Evolutionary conservation across 495 filamentous ascomycete genomes (phyloP).

Genomic region (Pyrenopolyporus hunteri): DNA sequence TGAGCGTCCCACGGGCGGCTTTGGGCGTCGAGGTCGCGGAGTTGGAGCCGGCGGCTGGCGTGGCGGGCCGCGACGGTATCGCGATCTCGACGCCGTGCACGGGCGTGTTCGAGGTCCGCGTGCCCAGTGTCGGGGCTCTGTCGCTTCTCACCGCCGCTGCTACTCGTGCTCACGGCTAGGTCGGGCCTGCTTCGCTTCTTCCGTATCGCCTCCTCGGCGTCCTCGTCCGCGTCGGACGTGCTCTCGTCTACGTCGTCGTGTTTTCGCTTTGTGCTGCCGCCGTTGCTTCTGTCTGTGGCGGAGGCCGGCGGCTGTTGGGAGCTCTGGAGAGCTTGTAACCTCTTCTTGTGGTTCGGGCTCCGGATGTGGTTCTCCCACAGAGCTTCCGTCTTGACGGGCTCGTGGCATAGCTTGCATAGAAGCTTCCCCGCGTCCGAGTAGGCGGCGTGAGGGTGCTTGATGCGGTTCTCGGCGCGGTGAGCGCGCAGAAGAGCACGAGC

Average conservation of each 20-base stretch:
- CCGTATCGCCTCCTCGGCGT: constrained; percentile 47
- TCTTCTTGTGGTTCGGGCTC: constrained; percentile 53
- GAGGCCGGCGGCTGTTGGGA: constrained; percentile 1
- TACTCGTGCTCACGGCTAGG: constrained; percentile 4
- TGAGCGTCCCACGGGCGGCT: constrained; percentile 43
- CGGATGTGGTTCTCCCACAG: constrained; percentile 65
- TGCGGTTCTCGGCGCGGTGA: constrained; percentile 77
- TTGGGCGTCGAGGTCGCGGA: constrained; percentile 43
- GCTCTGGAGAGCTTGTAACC: constrained; percentile 37
- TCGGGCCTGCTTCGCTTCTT: constrained; percentile 53
- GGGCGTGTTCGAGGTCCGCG: constrained; percentile 48
- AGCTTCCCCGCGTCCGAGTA: constrained; percentile 67
- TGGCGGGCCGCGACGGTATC: constrained; percentile 62
- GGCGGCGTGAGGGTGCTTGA: constrained; percentile 67
- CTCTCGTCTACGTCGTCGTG: constrained; percentile 48
- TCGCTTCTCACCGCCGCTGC: constrained; percentile 23
- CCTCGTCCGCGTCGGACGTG: constrained; percentile 40
- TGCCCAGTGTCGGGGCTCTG: constrained; percentile 39
- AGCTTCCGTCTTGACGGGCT: constrained; percentile 64
- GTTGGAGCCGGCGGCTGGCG: constrained; percentile 47
- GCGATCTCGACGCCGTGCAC: constrained; percentile 57
- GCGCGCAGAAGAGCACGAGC: constrained; percentile 81
- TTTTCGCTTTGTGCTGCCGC: constrained; percentile 54
- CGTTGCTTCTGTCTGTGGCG: constrained; percentile 15
- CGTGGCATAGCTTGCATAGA: constrained; percentile 63